These are phyloP conservation scores for Cladobotryum mycophilum DNA, from an alignment of 2,329 filamentous ascomycete genomes.

Conservation along the genomic window DNA sequence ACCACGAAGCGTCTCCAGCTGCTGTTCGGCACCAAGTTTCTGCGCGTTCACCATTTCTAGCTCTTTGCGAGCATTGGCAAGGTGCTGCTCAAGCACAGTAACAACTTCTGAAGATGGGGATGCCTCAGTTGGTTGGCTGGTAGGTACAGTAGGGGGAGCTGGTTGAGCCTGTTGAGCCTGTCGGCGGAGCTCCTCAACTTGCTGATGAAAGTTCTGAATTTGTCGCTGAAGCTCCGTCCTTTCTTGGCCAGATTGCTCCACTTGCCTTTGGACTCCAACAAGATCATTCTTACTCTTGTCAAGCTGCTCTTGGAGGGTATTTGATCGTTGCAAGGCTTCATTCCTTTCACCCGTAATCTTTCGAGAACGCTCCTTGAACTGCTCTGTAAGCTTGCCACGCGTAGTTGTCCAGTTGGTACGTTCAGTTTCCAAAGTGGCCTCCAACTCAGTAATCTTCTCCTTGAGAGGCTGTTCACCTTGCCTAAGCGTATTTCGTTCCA, in stretches of 20 bases:
- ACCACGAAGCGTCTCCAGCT: conserved; percentile 46
- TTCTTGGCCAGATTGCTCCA: conserved; percentile 25
- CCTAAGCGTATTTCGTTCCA: conserved; percentile 55
- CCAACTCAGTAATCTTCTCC: conserved; percentile 46
- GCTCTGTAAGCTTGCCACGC: conserved; percentile 50
- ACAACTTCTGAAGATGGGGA: conserved; percentile 41
- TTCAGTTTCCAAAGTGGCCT: conserved; percentile 48
- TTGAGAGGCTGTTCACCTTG: conserved; percentile 45
- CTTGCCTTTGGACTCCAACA: conserved; percentile 37
- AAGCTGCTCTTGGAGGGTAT: conserved; percentile 45
- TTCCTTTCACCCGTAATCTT: conserved; percentile 49
- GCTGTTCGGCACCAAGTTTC: conserved; percentile 61
- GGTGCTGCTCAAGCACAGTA: conserved; percentile 42
- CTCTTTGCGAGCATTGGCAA: conserved; percentile 48
- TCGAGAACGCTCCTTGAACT: conserved; percentile 56
- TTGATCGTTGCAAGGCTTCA: conserved; percentile 46
- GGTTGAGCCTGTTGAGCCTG: conserved; percentile 23
- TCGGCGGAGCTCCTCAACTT: conserved; percentile 33
- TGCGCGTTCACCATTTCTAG: conserved; percentile 61
- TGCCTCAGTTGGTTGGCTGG: conserved; percentile 27
- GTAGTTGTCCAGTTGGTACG: conserved; percentile 47
- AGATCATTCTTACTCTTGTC: conserved; percentile 48
- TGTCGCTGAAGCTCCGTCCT: conserved; percentile 36
- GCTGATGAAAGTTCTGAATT: conserved; percentile 37
- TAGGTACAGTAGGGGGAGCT: conserved; percentile 27